Conservation (phyloP, 306 rosid genomes). For the Prinsepia uniflora region DNA sequence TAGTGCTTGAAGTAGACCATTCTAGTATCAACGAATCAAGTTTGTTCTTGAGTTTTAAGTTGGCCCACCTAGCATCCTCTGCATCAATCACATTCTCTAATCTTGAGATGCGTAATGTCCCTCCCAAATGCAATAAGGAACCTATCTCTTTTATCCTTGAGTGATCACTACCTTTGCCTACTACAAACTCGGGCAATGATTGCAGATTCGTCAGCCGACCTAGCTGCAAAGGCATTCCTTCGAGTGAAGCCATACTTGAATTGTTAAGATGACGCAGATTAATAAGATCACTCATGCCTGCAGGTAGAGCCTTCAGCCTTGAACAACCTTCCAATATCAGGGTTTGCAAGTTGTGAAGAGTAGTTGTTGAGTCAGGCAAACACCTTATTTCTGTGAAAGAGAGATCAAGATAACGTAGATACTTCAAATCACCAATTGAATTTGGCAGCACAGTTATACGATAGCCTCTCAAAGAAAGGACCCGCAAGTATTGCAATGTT, state of each 20-base stretch:
- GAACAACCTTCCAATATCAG: no score
- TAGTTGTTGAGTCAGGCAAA: neutral
- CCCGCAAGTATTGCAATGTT: neutral
- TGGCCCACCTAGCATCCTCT: conserved; percentile 7
- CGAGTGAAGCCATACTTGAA: neutral
- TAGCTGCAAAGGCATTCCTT: conserved; percentile 23
- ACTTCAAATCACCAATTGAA: neutral
- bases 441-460: neutral
- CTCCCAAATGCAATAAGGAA: neutral
- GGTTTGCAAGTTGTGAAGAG: conserved; percentile 4
- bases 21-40: conserved; percentile 5
- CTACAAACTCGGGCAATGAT: conserved; percentile 9
- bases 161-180: neutral
- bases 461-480: neutral
- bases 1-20: conserved; percentile 5
- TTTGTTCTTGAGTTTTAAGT: neutral
- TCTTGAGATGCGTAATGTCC: conserved; percentile 7
- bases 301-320: neutral
- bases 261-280: conserved; percentile 15
- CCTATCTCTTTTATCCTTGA: neutral
- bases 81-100: conserved; percentile 14
- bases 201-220: conserved; percentile 9
- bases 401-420: conserved; percentile 1
- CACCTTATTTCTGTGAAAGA: conserved; percentile 4
- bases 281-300: neutral